phyloP scores from a whole-genome alignment of 108 stramenopile species.

The Pelagomonas calceolata region DNA sequence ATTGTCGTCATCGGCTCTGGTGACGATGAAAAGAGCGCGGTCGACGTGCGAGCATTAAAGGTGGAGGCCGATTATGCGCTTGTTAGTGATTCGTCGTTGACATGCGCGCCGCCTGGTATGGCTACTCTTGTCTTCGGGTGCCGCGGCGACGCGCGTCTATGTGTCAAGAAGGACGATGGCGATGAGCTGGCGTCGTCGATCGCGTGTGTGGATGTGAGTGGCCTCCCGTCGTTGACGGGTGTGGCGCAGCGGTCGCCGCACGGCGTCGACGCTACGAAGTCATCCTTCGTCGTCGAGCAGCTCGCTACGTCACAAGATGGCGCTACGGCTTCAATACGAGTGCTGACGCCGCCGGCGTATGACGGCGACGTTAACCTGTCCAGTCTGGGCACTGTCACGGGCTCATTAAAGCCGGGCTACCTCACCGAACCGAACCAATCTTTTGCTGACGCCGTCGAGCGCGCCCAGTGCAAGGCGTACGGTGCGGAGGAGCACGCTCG shows the following conservation, averaged over 20 bases:
- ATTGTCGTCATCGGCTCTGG: background rate
- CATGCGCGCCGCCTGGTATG: conserved; percentile 6
- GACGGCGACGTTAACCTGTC: background rate
- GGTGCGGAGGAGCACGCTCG: too few species aligned
- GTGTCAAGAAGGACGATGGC: conserved; percentile 5
- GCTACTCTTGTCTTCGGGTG: conserved; percentile 13
- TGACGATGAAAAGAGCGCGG: too few species aligned
- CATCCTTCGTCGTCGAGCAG: background rate
- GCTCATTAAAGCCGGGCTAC: background rate
- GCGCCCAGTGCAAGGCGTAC: background rate
- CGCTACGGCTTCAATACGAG: background rate
- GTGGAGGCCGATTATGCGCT: background rate
- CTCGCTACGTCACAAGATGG: background rate
- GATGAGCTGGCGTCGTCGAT: background rate
- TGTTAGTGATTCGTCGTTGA: conserved; percentile 11
- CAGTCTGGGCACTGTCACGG: background rate
- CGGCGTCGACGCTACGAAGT: background rate
- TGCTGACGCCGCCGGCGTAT: background rate
- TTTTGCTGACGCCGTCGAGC: background rate
- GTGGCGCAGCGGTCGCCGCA: background rate
- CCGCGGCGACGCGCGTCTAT: conserved; percentile 9
- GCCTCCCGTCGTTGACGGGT: background rate
- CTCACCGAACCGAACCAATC: background rate
- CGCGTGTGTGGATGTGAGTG: too few species aligned
- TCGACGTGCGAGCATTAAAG: too few species aligned